These are phyloP conservation scores for Pseudozyma sp. DNA, from an alignment of 1,284 basidiomycete genomes.

Conservation along the genomic window DNA sequence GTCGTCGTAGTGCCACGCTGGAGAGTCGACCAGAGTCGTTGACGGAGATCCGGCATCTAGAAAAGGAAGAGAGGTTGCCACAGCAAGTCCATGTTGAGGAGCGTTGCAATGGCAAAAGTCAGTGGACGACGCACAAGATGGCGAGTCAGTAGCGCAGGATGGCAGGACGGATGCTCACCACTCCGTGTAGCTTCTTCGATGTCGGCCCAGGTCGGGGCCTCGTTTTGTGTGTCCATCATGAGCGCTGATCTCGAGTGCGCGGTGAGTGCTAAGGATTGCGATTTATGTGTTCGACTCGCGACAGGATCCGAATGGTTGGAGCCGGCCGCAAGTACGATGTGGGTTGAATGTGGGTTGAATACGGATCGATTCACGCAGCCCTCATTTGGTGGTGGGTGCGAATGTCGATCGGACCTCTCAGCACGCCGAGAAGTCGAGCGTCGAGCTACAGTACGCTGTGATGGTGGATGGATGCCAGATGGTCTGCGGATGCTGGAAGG, in stretches of 20 bases:
- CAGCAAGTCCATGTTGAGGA: background rate
- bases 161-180: conserved; percentile 27
- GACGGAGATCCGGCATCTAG: conserved; percentile 37
- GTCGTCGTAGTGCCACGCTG: conserved; percentile 62
- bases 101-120: background rate
- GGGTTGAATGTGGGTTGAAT: conserved; percentile 1
- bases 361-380: conserved; percentile 1
- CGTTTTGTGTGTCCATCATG: conserved; percentile 8
- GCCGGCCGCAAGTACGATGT: background rate
- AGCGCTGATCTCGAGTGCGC: background rate
- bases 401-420: background rate
- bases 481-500: too few species aligned
- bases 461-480: too few species aligned
- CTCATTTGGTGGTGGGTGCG: conserved; percentile 1
- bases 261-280: background rate
- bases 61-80: background rate
- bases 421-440: background rate
- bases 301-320: background rate
- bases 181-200: conserved; percentile 49
- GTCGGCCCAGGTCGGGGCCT: conserved; percentile 43
- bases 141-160: background rate
- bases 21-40: conserved; percentile 24
- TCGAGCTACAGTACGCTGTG: too few species aligned
- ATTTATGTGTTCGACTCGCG: background rate
- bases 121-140: background rate